Conservation (phyloP, 2,329 filamentous ascomycete genomes). For the Aspergillus tamarii region DNA sequence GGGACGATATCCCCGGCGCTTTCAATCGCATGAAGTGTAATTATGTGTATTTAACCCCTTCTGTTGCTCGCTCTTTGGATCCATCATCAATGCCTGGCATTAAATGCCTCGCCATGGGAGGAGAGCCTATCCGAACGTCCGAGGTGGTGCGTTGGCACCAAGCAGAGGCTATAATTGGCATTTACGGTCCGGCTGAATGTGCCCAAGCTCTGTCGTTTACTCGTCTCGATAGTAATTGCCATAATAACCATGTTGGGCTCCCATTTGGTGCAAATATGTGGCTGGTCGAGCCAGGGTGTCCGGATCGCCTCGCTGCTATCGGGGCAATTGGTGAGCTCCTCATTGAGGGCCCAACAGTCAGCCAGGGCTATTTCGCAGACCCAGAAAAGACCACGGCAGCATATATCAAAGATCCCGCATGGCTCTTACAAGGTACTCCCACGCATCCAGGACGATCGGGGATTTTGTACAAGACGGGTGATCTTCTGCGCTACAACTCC, state of each 20-base stretch:
- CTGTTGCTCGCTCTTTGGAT: slow-evolving; percentile 50
- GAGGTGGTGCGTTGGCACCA: slow-evolving; percentile 13
- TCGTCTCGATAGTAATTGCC: not conserved
- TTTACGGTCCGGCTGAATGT: slow-evolving; percentile 45
- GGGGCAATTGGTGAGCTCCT: slow-evolving; percentile 45
- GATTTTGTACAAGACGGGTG: slow-evolving; percentile 28
- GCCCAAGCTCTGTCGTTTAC: not conserved
- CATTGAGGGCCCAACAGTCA: slow-evolving; percentile 22
- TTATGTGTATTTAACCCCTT: slow-evolving; percentile 60
- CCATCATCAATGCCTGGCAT: not conserved
- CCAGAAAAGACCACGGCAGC: slow-evolving; percentile 19
- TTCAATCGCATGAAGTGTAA: slow-evolving; percentile 54
- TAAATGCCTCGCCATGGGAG: slow-evolving; percentile 5
- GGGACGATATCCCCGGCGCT: slow-evolving; percentile 49
- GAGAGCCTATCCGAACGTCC: slow-evolving; percentile 22
- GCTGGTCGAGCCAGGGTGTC: slow-evolving; percentile 42
- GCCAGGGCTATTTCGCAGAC: slow-evolving; percentile 29
- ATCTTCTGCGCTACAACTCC: slow-evolving; percentile 26
- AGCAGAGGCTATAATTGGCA: not conserved
- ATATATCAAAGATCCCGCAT: slow-evolving; percentile 29
- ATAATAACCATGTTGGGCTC: not conserved
- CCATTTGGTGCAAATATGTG: slow-evolving; percentile 29
- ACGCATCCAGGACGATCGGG: not conserved
- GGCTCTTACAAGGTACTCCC: slow-evolving; percentile 14
- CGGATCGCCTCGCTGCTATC: slow-evolving; percentile 37